A percentile compares a stretch with the other conserved stretches of the same genome.
phyloP scores from a whole-genome alignment of 306 rosid species.

The Prunus armeniaca region DNA sequence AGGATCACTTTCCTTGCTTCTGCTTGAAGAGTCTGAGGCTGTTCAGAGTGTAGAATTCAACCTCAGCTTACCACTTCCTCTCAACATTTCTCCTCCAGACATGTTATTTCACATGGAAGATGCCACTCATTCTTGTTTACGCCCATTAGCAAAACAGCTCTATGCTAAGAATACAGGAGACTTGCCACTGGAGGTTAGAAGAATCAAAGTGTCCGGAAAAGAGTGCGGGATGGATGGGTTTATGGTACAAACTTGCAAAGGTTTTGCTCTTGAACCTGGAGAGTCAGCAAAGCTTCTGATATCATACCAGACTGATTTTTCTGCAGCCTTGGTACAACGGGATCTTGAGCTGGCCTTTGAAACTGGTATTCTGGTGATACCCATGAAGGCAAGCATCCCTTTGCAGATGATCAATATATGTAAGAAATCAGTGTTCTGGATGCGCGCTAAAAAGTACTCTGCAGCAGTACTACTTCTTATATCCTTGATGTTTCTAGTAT shows the following conservation, averaged over 20 bases:
- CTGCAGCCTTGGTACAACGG: conserved; percentile 59
- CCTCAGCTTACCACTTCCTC: conserved; percentile 48
- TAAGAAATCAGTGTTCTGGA: conserved; percentile 68
- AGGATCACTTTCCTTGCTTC: conserved; percentile 69
- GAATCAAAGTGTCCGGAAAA: conserved; percentile 69
- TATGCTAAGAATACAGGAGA: conserved; percentile 86
- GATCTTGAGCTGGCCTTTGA: conserved; percentile 82
- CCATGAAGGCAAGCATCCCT: conserved; percentile 76
- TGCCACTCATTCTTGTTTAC: conserved; percentile 54
- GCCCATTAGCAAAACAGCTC: conserved; percentile 56
- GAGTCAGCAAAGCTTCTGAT: conserved; percentile 53
- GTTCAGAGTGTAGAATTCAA: conserved; percentile 62
- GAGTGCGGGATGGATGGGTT: conserved; percentile 87
- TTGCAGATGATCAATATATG: conserved; percentile 60
- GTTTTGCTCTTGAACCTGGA: conserved; percentile 62
- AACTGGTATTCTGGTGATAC: conserved; percentile 73
- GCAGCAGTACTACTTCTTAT: conserved; percentile 42
- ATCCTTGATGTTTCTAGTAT: conserved; percentile 37
- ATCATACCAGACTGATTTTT: conserved; percentile 76
- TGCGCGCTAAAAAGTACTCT: conserved; percentile 51
- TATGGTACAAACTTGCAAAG: conserved; percentile 55
- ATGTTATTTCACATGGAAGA: conserved; percentile 46
- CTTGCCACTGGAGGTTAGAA: conserved; percentile 66
- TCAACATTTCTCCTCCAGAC: conserved; percentile 58
- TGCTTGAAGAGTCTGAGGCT: conserved; percentile 58